Evolutionary conservation across 805 yeast genomes (phyloP).

Genomic region (Candida nitratophila): DNA sequence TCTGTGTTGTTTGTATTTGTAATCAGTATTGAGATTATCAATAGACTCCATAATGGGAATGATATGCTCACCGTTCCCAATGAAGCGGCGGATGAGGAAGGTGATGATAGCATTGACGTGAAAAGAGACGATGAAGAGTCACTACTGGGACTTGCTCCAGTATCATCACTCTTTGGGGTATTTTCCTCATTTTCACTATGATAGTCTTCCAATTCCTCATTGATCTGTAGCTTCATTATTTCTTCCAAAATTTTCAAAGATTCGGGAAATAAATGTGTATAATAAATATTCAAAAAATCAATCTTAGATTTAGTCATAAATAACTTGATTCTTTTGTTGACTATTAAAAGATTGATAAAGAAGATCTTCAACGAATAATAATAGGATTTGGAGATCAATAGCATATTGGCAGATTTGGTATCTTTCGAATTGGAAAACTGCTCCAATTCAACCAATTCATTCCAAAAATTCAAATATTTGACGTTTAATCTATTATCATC

Average conservation of each 20-base stretch:
- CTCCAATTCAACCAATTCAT: conserved; percentile 3
- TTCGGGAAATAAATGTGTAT: conserved; percentile 4
- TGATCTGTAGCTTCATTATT: conserved; percentile 6
- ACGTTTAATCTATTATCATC: background rate
- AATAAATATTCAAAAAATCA: conserved; percentile 4
- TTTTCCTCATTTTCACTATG: background rate
- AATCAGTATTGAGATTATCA: conserved; percentile 16
- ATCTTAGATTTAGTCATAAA: conserved; percentile 1
- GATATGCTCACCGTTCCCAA: conserved; percentile 5
- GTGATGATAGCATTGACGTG: background rate
- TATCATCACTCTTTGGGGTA: background rate
- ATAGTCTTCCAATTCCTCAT: background rate
- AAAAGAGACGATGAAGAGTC: background rate
- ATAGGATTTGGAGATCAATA: conserved; percentile 16
- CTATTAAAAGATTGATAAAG: background rate
- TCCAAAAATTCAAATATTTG: conserved; percentile 7
- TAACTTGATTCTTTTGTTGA: background rate
- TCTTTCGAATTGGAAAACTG: conserved; percentile 9
- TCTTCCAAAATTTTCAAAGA: conserved; percentile 6
- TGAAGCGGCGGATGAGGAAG: background rate
- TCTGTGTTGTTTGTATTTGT: conserved; percentile 1
- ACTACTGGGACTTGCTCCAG: background rate
- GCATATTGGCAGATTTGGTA: conserved; percentile 5
- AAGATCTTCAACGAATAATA: conserved; percentile 9
- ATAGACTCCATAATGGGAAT: conserved; percentile 27